Evolutionary conservation across 192 early-diverging fungal species (phyloP).

Genomic region (Lunasporangiospora selenospora): DNA sequence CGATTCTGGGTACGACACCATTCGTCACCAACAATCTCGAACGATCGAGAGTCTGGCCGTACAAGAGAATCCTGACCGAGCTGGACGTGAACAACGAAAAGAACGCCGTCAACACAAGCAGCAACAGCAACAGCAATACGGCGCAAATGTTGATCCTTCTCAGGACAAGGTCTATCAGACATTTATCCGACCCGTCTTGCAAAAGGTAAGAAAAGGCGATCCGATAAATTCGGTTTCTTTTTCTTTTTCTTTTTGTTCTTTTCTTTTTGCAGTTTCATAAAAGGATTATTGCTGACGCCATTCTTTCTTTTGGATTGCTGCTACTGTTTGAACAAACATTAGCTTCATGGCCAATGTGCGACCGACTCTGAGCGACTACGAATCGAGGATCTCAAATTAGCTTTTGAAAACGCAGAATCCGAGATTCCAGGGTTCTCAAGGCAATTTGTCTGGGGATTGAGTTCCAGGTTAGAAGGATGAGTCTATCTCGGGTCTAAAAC

Average conservation of each 20-base stretch:
- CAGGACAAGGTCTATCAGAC: slow-evolving; percentile 43
- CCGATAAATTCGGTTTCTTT: too few species aligned
- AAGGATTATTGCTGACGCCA: not conserved
- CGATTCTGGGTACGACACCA: slow-evolving; percentile 34
- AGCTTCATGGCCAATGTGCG: slow-evolving; percentile 33
- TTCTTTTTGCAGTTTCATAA: not conserved
- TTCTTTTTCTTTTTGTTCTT: not conserved
- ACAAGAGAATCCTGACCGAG: too few species aligned
- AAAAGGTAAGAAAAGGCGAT: slow-evolving; percentile 25
- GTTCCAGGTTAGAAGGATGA: too few species aligned
- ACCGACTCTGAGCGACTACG: slow-evolving; percentile 31
- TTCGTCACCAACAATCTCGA: slow-evolving; percentile 7
- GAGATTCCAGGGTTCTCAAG: slow-evolving; percentile 41
- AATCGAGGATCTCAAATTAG: slow-evolving; percentile 30
- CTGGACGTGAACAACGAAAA: too few species aligned
- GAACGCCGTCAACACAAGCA: too few species aligned
- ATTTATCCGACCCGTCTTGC: slow-evolving; percentile 32
- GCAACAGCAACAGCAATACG: too few species aligned
- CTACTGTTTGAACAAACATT: too few species aligned
- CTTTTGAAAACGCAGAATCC: slow-evolving; percentile 41
- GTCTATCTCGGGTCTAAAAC: too few species aligned
- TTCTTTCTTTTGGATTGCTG: too few species aligned
- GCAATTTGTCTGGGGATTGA: slow-evolving; percentile 36
- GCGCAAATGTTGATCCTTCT: slow-evolving; percentile 8
- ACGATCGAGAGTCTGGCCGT: slow-evolving; percentile 26